These are phyloP conservation scores for Colletotrichum truncatum DNA, from an alignment of 2,329 filamentous ascomycete genomes.

Conservation along the genomic window DNA sequence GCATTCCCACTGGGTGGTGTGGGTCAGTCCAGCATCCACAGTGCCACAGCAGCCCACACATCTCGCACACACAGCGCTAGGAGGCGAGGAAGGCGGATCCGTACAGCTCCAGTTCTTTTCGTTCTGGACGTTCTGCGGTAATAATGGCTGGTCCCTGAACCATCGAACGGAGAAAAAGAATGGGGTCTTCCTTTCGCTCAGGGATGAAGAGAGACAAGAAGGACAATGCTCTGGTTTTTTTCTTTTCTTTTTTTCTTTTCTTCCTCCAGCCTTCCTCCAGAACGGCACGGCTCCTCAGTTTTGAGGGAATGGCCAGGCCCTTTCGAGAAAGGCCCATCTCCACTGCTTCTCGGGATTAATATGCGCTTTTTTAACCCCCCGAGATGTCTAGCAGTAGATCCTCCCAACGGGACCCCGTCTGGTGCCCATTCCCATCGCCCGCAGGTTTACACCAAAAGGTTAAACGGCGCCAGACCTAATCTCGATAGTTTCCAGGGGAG, in stretches of 20 bases:
- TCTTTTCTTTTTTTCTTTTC: not conserved
- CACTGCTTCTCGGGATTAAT: slow-evolving; percentile 26
- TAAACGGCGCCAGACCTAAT: slow-evolving; percentile 24
- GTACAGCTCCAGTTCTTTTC: not conserved
- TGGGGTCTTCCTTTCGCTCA: not conserved
- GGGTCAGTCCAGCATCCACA: not conserved
- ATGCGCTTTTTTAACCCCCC: slow-evolving; percentile 2
- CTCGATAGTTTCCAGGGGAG: slow-evolving; percentile 27
- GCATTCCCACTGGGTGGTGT: not conserved
- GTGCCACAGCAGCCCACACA: not conserved
- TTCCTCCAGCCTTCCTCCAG: no score
- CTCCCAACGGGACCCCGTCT: not conserved
- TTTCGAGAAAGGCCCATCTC: slow-evolving; percentile 8
- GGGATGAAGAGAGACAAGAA: not conserved
- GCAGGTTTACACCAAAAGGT: slow-evolving; percentile 6
- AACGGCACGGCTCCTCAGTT: not conserved
- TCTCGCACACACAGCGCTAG: not conserved
- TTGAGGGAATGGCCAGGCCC: not conserved
- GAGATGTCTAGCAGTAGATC: slow-evolving; percentile 20
- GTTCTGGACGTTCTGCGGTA: not conserved
- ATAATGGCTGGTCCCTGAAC: not conserved
- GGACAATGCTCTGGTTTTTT: not conserved
- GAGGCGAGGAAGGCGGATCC: not conserved
- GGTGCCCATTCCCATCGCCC: not conserved
- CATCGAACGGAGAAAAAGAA: not conserved